phyloP scores from a whole-genome alignment of 352 stramenopile genomes.

The Phytophthora pinifolia region DNA sequence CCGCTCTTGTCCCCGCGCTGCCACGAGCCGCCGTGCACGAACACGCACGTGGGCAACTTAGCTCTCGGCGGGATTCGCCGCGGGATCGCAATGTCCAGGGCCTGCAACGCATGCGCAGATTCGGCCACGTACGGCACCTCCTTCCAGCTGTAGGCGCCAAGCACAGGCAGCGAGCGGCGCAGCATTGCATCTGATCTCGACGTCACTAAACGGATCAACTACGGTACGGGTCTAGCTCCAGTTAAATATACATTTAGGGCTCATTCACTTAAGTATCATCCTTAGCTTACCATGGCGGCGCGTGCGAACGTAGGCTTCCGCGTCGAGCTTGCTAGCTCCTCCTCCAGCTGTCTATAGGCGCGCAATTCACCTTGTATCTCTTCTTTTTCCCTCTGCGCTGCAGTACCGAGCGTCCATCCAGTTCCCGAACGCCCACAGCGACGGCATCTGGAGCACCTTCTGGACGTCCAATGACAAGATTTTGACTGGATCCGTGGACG shows the following conservation, averaged over 20 bases:
- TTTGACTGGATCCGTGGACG: conserved; percentile 85
- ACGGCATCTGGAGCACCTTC: conserved; percentile 89
- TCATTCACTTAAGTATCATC: conserved; percentile 5
- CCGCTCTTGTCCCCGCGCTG: conserved; percentile 81
- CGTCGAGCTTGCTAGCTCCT: not conserved
- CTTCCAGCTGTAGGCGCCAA: conserved; percentile 58
- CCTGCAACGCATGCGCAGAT: conserved; percentile 45
- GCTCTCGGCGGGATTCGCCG: conserved; percentile 19
- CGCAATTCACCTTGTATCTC: conserved; percentile 1
- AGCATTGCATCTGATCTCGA: conserved; percentile 18
- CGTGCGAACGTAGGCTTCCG: conserved; percentile 25
- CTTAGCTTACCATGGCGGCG: conserved; percentile 15
- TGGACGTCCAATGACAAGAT: conserved; percentile 89
- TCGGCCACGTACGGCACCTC: conserved; percentile 58
- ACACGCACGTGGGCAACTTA: conserved; percentile 70
- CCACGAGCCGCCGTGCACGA: conserved; percentile 85
- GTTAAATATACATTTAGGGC: too few relatives aligned
- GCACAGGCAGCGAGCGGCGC: conserved; percentile 31
- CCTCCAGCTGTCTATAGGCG: not conserved
- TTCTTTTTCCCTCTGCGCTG: not conserved
- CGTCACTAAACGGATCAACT: conserved; percentile 1
- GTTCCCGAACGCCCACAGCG: conserved; percentile 83
- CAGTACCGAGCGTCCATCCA: conserved; percentile 83
- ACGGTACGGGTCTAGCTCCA: conserved; percentile 2
- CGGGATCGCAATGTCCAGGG: conserved; percentile 71